Conservation (phyloP, 2,329 filamentous ascomycete genomes). For the Calonectria fujianensis region DNA sequence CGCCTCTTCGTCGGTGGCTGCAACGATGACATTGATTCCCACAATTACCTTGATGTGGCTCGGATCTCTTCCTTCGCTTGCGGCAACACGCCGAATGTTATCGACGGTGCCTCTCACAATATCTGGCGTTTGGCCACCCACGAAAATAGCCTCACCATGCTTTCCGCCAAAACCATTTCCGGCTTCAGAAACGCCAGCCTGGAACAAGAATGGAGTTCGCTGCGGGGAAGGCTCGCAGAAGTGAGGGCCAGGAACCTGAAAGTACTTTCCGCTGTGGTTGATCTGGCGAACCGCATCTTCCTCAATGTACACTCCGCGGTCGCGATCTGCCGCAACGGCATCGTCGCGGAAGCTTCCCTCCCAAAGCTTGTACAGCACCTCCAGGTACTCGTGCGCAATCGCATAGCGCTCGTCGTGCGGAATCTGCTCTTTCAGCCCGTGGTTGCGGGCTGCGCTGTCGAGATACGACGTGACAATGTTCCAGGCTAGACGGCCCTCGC, state of each 20-base stretch:
- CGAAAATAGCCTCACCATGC: constrained; percentile 42
- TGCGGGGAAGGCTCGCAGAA: constrained; percentile 33
- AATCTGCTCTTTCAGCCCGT: constrained; percentile 60
- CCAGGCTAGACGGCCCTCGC: constrained; percentile 63
- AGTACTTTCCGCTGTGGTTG: constrained; percentile 47
- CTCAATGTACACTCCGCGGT: constrained; percentile 56
- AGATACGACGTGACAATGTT: constrained; percentile 70
- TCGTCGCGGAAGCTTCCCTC: constrained; percentile 41
- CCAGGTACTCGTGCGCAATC: constrained; percentile 41
- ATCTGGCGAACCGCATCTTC: constrained; percentile 60
- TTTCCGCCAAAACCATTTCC: constrained; percentile 41
- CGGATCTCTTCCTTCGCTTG: constrained; percentile 33
- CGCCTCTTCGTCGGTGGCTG: constrained; percentile 36
- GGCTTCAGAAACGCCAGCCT: constrained; percentile 37
- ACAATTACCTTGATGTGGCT: constrained; percentile 40
- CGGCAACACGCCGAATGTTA: constrained; percentile 31
- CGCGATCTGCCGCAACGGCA: constrained; percentile 35
- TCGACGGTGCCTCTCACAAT: constrained; percentile 34
- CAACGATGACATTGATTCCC: constrained; percentile 39
- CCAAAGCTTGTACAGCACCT: constrained; percentile 42
- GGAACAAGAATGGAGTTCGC: constrained; percentile 40
- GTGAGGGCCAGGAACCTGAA: constrained; percentile 30
- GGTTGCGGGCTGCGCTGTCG: constrained; percentile 34
- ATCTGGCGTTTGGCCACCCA: constrained; percentile 36
- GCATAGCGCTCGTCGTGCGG: constrained; percentile 52